Evolutionary conservation across 208 protist genomes (phyloP).

Genomic region (Acanthamoeba lenticulata): DNA sequence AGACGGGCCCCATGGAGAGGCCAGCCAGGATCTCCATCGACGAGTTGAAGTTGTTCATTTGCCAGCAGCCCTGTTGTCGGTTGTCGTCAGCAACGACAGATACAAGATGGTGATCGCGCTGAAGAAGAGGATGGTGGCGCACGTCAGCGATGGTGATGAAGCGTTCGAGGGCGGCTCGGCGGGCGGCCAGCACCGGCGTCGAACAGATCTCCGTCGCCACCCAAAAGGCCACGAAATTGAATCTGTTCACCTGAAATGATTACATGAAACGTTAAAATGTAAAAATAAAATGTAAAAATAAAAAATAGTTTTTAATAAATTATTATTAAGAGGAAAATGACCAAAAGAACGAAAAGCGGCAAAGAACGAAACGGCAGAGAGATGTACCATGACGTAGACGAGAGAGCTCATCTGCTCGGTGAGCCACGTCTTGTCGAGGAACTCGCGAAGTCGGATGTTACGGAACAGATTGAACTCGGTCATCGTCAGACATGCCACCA

Average conservation of each 20-base stretch:
- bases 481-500: conserved; percentile 5
- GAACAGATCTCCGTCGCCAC: conserved; percentile 36
- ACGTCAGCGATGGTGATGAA: conserved; percentile 51
- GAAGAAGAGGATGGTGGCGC: background rate
- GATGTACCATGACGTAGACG: conserved; percentile 17
- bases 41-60: conserved; percentile 60
- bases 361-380: background rate
- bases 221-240: conserved; percentile 48
- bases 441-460: conserved; percentile 3
- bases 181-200: background rate
- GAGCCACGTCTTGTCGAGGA: conserved; percentile 39
- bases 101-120: background rate
- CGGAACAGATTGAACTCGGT: conserved; percentile 52
- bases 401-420: conserved; percentile 40
- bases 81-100: background rate
- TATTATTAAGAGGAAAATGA: background rate
- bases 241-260: background rate
- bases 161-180: conserved; percentile 8
- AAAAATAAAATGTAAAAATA: too few relatives aligned
- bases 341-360: background rate
- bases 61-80: background rate
- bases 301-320: too few relatives aligned
- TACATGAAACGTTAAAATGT: too few relatives aligned
- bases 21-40: conserved; percentile 54
- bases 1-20: conserved; percentile 36